Evolutionary conservation across 2,329 filamentous ascomycete genomes (phyloP).

Genomic region (Fusarium sulawesiense): DNA sequence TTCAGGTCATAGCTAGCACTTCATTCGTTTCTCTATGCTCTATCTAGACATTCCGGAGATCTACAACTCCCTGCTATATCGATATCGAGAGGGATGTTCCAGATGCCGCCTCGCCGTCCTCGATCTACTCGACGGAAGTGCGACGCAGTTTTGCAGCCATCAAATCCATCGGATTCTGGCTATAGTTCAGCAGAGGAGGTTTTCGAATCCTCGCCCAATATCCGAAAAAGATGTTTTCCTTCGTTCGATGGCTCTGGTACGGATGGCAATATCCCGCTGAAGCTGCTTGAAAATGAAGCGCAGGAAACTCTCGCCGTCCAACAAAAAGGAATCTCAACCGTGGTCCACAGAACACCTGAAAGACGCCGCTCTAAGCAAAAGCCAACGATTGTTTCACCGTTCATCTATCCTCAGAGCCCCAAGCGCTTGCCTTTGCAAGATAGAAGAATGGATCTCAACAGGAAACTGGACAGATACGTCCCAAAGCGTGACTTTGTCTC

Average conservation of each 20-base stretch:
- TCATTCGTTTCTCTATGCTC: constrained; percentile 37
- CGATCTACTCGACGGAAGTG: constrained; percentile 11
- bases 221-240: constrained; percentile 7
- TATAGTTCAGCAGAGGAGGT: constrained; percentile 46
- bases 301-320: background rate
- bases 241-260: constrained; percentile 38
- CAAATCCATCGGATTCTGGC: constrained; percentile 46
- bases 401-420: constrained; percentile 17
- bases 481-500: constrained; percentile 54
- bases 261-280: constrained; percentile 2
- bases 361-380: background rate
- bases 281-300: constrained; percentile 6
- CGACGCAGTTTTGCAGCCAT: constrained; percentile 1
- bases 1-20: constrained; percentile 24
- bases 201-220: constrained; percentile 1
- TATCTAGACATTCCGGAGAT: background rate
- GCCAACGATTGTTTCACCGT: constrained; percentile 24
- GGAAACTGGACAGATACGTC: constrained; percentile 62
- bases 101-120: constrained; percentile 18
- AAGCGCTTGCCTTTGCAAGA: constrained; percentile 2
- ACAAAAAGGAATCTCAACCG: background rate
- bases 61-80: background rate
- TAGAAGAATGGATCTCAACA: constrained; percentile 16
- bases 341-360: constrained; percentile 6
- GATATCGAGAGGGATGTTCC: constrained; percentile 23